These are phyloP conservation scores for Pythium biforme DNA, from an alignment of 352 stramenopile genomes.

Conservation along the genomic window DNA sequence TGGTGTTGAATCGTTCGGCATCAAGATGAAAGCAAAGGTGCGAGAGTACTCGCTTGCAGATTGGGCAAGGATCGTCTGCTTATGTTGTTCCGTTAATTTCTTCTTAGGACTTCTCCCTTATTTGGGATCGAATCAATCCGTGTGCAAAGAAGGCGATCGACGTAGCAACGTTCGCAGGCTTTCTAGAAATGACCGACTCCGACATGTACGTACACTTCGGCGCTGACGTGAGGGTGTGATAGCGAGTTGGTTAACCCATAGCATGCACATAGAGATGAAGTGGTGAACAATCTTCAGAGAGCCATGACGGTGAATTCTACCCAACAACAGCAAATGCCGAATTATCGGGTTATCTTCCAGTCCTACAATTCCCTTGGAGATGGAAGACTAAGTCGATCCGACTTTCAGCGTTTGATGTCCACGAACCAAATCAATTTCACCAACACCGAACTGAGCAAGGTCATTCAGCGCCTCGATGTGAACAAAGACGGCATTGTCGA, in stretches of 20 bases:
- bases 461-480: constrained; percentile 79
- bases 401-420: constrained; percentile 75
- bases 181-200: constrained; percentile 71
- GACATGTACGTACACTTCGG: constrained; percentile 52
- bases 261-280: constrained; percentile 44
- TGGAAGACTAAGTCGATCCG: constrained; percentile 56
- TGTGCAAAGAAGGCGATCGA: constrained; percentile 56
- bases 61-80: no score
- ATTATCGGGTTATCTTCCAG: constrained; percentile 79
- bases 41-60: not conserved
- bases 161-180: constrained; percentile 51
- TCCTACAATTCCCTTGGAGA: constrained; percentile 71
- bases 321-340: constrained; percentile 49
- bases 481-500: constrained; percentile 77
- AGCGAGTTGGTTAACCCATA: not conserved
- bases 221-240: not conserved
- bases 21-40: constrained; percentile 80
- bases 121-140: constrained; percentile 77
- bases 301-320: constrained; percentile 63
- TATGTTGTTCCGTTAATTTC: not conserved
- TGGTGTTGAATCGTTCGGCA: constrained; percentile 65
- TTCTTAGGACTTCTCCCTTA: constrained; percentile 49
- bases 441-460: constrained; percentile 69
- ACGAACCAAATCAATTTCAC: constrained; percentile 69
- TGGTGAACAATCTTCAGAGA: constrained; percentile 59